These are phyloP conservation scores for Brassica hybrid DNA, from an alignment of 441 rosid species.

Conservation along the genomic window DNA sequence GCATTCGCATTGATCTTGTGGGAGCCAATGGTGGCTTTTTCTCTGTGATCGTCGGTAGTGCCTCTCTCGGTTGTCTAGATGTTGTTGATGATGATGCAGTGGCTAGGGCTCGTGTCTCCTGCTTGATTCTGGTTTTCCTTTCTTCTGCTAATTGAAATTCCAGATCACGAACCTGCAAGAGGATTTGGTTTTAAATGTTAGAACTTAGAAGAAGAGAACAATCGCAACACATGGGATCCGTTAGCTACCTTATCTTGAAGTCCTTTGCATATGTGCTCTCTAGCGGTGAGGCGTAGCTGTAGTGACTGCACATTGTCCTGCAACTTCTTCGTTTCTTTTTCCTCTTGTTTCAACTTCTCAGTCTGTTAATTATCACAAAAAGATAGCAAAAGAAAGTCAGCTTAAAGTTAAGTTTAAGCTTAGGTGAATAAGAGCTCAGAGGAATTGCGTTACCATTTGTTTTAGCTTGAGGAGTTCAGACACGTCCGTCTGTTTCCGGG, in stretches of 20 bases:
- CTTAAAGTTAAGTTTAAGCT: conserved; percentile 7
- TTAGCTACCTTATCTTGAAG: conserved; percentile 83
- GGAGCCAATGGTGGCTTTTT: conserved; percentile 80
- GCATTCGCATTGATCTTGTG: conserved; percentile 60
- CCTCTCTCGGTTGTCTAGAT: conserved; percentile 44
- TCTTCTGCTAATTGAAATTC: conserved; percentile 85
- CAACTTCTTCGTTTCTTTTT: conserved; percentile 84
- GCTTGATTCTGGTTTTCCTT: conserved; percentile 86
- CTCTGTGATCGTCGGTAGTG: conserved; percentile 55
- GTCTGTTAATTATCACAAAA: conserved; percentile 51
- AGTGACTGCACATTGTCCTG: conserved; percentile 79
- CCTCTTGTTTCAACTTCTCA: conserved; percentile 87
- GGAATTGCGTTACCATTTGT: conserved; percentile 66
- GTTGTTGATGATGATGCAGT: conserved; percentile 54
- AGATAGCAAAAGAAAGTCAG: conserved; percentile 18
- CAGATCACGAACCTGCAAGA: conserved; percentile 77
- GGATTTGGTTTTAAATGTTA: conserved; percentile 2
- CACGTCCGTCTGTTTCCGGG: conserved; percentile 76
- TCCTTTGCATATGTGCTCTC: conserved; percentile 70
- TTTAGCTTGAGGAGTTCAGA: conserved; percentile 76
- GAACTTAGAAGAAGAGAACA: conserved; percentile 17
- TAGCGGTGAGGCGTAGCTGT: conserved; percentile 81
- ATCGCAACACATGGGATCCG: too few relatives aligned
- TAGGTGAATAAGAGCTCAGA: not conserved
- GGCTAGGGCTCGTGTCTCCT: conserved; percentile 71